phyloP scores from a whole-genome alignment of 192 early-diverging fungal species.

The Coemansia sp. region DNA sequence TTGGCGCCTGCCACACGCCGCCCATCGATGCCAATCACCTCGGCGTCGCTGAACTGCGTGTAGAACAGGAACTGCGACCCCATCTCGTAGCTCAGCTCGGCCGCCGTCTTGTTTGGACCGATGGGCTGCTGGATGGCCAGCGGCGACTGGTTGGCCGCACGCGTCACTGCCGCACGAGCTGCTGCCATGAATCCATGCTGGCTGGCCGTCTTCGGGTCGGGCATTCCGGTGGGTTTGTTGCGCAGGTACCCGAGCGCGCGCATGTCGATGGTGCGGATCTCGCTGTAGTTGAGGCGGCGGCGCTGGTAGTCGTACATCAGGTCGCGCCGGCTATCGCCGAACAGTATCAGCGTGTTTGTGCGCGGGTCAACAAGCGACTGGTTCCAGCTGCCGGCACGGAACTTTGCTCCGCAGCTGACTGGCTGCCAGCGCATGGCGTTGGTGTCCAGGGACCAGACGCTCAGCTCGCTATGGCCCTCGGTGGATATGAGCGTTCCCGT shows the following conservation, averaged over 20 bases:
- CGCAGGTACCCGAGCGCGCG: slow-evolving; percentile 70
- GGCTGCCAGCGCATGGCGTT: slow-evolving; percentile 63
- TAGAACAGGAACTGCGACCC: slow-evolving; percentile 49
- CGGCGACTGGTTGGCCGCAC: slow-evolving; percentile 8
- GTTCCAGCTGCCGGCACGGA: slow-evolving; percentile 77
- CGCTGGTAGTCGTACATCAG: slow-evolving; percentile 77
- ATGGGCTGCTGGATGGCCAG: slow-evolving; percentile 2
- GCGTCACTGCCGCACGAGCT: slow-evolving; percentile 20
- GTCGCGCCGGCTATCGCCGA: slow-evolving; percentile 68
- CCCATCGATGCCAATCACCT: slow-evolving; percentile 36
- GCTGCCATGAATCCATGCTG: slow-evolving; percentile 19
- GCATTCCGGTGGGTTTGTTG: slow-evolving; percentile 35
- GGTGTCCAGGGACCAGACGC: slow-evolving; percentile 71
- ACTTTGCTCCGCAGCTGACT: slow-evolving; percentile 67
- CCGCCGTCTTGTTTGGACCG: not conserved
- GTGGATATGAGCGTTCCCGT: slow-evolving; percentile 71
- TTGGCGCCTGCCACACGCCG: slow-evolving; percentile 27
- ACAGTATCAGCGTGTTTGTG: slow-evolving; percentile 67
- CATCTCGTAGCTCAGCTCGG: slow-evolving; percentile 33
- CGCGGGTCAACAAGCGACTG: slow-evolving; percentile 64
- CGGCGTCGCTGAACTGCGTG: slow-evolving; percentile 47
- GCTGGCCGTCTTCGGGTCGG: slow-evolving; percentile 40
- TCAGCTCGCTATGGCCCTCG: slow-evolving; percentile 65
- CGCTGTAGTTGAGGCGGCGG: slow-evolving; percentile 76
- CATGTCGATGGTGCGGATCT: slow-evolving; percentile 69